These are phyloP conservation scores for Mycena vitilis DNA, from an alignment of 768 basidiomycete genomes.

Conservation along the genomic window DNA sequence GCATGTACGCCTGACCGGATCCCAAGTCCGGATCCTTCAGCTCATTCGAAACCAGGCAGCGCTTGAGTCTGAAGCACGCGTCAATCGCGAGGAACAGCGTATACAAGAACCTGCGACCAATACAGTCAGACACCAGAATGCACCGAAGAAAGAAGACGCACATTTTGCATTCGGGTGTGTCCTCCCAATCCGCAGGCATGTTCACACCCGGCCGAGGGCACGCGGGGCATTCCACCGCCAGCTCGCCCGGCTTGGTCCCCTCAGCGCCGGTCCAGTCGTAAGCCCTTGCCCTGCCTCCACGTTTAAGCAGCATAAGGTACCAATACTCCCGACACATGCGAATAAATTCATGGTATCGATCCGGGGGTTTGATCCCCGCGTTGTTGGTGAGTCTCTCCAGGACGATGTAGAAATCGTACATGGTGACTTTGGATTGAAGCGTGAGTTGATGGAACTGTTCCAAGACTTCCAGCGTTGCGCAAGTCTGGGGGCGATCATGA, in stretches of 20 bases:
- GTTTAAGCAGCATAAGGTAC: constrained; percentile 42
- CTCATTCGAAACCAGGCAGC: background rate
- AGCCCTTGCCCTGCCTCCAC: constrained; percentile 35
- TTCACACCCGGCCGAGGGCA: constrained; percentile 49
- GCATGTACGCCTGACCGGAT: constrained; percentile 25
- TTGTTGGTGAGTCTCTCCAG: constrained; percentile 17
- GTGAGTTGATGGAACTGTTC: background rate
- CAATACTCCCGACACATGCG: constrained; percentile 36
- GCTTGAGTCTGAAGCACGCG: constrained; percentile 37
- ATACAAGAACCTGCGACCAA: constrained; percentile 39
- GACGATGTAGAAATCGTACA: constrained; percentile 15
- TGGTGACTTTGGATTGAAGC: constrained; percentile 8
- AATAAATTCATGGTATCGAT: constrained; percentile 26
- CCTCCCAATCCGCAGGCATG: constrained; percentile 41
- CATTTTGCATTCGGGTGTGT: constrained; percentile 26
- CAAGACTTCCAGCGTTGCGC: background rate
- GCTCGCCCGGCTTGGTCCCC: too few species aligned
- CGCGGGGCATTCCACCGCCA: too few species aligned
- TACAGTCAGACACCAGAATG: background rate
- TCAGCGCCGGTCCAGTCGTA: constrained; percentile 39
- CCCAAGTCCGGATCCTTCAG: too few species aligned
- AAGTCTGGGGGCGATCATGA: constrained; percentile 2
- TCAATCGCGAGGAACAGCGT: constrained; percentile 39
- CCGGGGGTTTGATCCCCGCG: constrained; percentile 14
- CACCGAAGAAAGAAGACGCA: constrained; percentile 18